These are phyloP conservation scores for Pholiota conissans DNA, from an alignment of 768 basidiomycete species.

Conservation along the genomic window DNA sequence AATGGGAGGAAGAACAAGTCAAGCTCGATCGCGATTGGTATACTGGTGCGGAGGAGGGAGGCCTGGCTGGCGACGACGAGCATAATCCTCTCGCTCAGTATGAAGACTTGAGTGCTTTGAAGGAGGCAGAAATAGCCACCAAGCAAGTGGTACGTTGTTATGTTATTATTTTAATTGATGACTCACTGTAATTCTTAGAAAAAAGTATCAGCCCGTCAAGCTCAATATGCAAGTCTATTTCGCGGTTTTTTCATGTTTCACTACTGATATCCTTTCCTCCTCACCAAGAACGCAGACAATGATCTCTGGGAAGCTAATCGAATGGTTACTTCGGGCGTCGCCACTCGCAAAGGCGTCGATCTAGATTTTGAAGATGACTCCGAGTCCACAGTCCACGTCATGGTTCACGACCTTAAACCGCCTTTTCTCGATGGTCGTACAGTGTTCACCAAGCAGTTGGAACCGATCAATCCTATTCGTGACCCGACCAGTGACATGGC, in stretches of 20 bases:
- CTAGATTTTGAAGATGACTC: conserved; percentile 96
- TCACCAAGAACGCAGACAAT: conserved; percentile 96
- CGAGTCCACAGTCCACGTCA: conserved; percentile 94
- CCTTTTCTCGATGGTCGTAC: conserved; percentile 97
- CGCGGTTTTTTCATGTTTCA: background rate
- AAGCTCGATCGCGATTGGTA: conserved; percentile 96
- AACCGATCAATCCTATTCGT: conserved; percentile 95
- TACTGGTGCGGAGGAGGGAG: conserved; percentile 85
- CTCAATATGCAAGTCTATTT: conserved; percentile 78
- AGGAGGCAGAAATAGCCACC: conserved; percentile 72
- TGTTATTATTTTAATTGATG: background rate
- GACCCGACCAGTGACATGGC: conserved; percentile 96
- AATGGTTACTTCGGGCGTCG: conserved; percentile 94
- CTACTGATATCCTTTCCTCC: conserved; percentile 16
- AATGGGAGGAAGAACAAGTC: conserved; percentile 98
- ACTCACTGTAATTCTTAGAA: conserved; percentile 46
- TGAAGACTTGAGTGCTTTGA: conserved; percentile 73
- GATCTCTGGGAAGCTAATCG: conserved; percentile 99
- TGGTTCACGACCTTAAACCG: conserved; percentile 96
- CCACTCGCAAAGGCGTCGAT: conserved; percentile 83
- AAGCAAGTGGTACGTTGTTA: conserved; percentile 63
- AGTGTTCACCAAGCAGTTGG: conserved; percentile 94
- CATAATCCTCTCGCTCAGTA: conserved; percentile 93
- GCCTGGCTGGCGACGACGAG: conserved; percentile 84
- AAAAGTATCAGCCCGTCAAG: conserved; percentile 91